Percentiles rank a stretch among this genome's conserved stretches.
Evolutionary conservation across 2,329 filamentous ascomycete genomes (phyloP).

Genomic region (Verticillium albo-atrum): DNA sequence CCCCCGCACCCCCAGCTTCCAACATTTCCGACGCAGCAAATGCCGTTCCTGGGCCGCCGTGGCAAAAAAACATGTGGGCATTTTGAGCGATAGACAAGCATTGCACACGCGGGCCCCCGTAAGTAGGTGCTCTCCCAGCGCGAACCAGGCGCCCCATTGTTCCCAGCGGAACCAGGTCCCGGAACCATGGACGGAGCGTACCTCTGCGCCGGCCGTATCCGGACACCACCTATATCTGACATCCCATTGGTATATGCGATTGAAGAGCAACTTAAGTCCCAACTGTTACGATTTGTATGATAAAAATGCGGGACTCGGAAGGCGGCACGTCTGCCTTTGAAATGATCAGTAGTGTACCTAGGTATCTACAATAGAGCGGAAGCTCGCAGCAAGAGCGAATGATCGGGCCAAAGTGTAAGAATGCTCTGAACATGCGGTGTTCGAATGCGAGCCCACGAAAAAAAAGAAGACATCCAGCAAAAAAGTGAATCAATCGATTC

Average conservation of each 20-base stretch:
- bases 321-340: background rate
- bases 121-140: too few relatives aligned
- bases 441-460: background rate
- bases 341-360: background rate
- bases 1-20: background rate
- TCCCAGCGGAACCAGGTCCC: background rate
- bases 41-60: background rate
- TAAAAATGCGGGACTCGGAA: background rate
- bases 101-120: background rate
- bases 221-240: conserved; percentile 1
- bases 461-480: background rate
- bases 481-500: background rate
- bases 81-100: background rate
- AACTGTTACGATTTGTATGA: background rate
- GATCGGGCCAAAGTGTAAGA: background rate
- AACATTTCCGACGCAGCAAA: background rate
- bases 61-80: background rate
- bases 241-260: background rate
- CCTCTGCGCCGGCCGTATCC: conserved; percentile 2
- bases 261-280: background rate
- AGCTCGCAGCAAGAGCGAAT: background rate
- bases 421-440: background rate
- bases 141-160: background rate
- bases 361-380: background rate
- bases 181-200: conserved; percentile 1